Conservation (phyloP, 2,329 filamentous ascomycete species). For the Diaporthe sp. region DNA sequence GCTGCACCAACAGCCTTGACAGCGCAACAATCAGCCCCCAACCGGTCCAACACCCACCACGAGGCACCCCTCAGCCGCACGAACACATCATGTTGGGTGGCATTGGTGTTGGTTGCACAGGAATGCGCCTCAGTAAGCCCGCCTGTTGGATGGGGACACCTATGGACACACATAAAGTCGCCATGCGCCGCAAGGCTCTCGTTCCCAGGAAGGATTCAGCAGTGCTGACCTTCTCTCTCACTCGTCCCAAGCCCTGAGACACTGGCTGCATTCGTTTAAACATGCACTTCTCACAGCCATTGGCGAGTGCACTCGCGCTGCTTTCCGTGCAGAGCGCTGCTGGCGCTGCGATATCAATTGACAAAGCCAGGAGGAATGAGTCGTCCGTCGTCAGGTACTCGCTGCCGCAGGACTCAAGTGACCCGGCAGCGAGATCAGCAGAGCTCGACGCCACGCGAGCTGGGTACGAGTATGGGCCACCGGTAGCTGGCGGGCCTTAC, state of each 20-base stretch:
- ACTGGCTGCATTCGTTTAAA: slow-evolving; percentile 11
- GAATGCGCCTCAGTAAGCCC: slow-evolving; percentile 16
- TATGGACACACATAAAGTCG: slow-evolving; percentile 18
- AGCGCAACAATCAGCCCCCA: background rate
- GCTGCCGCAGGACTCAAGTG: slow-evolving; percentile 7
- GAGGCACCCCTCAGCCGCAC: background rate
- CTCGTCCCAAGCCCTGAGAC: background rate
- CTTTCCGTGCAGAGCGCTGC: slow-evolving; percentile 17
- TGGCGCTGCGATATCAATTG: slow-evolving; percentile 17
- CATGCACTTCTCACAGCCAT: slow-evolving; percentile 14
- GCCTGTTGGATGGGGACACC: background rate
- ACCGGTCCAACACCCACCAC: background rate
- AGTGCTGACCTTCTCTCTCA: slow-evolving; percentile 14
- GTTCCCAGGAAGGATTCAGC: slow-evolving; percentile 12
- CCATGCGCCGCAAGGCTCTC: slow-evolving; percentile 7
- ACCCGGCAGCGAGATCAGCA: slow-evolving; percentile 8
- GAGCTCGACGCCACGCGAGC: slow-evolving; percentile 23
- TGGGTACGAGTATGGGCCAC: slow-evolving; percentile 36
- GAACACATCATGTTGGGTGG: background rate
- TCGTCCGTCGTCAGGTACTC: slow-evolving; percentile 22
- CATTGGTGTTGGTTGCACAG: slow-evolving; percentile 7
- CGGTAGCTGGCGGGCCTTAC: slow-evolving; percentile 41
- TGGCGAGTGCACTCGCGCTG: slow-evolving; percentile 7
- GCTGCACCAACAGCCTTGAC: slow-evolving; percentile 12
- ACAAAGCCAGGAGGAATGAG: slow-evolving; percentile 21